phyloP scores from a whole-genome alignment of 2,329 filamentous ascomycete species.

The Dactylonectria estremocensis region DNA sequence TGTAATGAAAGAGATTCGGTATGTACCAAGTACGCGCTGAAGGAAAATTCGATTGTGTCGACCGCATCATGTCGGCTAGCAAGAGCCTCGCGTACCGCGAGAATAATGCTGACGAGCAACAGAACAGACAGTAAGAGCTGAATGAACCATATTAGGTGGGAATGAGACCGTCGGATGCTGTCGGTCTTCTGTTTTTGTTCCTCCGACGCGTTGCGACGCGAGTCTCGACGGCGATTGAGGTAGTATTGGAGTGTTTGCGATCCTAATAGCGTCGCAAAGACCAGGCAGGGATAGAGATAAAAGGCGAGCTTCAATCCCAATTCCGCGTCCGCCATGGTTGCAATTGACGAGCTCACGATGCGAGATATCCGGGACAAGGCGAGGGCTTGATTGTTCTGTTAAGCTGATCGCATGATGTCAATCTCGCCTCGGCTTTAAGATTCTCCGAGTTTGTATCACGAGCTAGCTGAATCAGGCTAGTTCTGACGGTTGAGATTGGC shows the following conservation, averaged over 20 bases:
- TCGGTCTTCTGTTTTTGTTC: conserved; percentile 51
- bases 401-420: conserved; percentile 8
- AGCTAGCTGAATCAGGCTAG: too few species aligned
- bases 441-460: neutral
- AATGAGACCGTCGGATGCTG: conserved; percentile 49
- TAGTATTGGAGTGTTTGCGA: conserved; percentile 57
- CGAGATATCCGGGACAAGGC: neutral
- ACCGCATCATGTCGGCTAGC: conserved; percentile 42
- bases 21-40: conserved; percentile 59
- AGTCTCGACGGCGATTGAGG: conserved; percentile 49
- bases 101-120: conserved; percentile 54
- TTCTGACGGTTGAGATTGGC: too few species aligned
- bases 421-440: conserved; percentile 4
- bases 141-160: conserved; percentile 54
- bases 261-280: conserved; percentile 55
- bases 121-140: conserved; percentile 53
- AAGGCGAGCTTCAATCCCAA: conserved; percentile 57
- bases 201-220: conserved; percentile 43
- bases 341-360: neutral
- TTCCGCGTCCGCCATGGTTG: conserved; percentile 53
- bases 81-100: conserved; percentile 53
- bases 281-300: conserved; percentile 58
- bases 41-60: conserved; percentile 53
- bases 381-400: neutral
- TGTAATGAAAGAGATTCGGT: too few species aligned